Percentiles rank a stretch among this genome's conserved stretches.
Evolutionary conservation across 306 rosid genomes (phyloP).

Genomic region (Citrullus colocynthis): DNA sequence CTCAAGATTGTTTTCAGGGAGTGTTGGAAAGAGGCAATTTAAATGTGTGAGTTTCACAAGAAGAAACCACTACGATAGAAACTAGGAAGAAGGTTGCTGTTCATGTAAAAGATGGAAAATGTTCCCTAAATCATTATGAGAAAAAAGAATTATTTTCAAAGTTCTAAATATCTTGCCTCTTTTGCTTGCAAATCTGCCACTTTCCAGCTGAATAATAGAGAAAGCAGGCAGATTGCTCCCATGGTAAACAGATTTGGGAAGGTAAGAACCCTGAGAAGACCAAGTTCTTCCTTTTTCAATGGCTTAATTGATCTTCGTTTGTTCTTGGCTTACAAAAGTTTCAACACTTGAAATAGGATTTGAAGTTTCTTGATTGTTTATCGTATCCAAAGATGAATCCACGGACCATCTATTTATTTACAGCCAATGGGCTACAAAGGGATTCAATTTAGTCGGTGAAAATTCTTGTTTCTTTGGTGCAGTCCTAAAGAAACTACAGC

Average conservation of each 20-base stretch:
- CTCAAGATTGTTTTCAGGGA: not conserved
- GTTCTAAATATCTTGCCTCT: not conserved
- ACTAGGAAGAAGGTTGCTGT: not conserved
- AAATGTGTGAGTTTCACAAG: not conserved
- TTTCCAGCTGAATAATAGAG: not conserved
- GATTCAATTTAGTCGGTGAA: not conserved
- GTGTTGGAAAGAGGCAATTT: not conserved
- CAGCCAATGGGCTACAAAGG: not conserved
- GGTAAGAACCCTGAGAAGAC: not conserved
- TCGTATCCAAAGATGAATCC: not conserved
- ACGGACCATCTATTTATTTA: not conserved
- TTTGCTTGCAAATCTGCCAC: not conserved
- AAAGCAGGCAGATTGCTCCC: not conserved
- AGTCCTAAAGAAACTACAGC: not conserved
- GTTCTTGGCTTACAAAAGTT: not conserved
- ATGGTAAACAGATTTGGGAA: not conserved
- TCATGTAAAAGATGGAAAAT: not conserved
- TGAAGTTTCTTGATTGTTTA: not conserved
- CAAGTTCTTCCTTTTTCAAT: not conserved
- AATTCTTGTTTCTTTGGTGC: not conserved
- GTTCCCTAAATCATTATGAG: not conserved
- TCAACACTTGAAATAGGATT: not conserved
- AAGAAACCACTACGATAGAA: not conserved
- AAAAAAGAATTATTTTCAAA: not conserved
- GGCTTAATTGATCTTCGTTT: not conserved